phyloP scores from a whole-genome alignment of 192 early-diverging fungal species.

The Coemansia sp. region DNA sequence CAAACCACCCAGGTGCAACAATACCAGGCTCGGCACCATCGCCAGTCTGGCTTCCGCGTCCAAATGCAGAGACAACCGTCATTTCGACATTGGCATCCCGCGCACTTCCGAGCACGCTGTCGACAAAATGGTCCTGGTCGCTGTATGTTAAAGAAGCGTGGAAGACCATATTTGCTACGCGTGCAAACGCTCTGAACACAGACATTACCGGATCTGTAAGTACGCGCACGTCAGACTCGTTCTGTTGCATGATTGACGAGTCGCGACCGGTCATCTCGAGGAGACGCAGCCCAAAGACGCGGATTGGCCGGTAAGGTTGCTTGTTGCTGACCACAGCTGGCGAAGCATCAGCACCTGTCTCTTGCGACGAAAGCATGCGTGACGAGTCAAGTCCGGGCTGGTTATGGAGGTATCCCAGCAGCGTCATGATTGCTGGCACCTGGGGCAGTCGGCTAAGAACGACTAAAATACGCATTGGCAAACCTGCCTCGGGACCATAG shows the following conservation, averaged over 20 bases:
- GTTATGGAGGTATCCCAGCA: conserved; percentile 59
- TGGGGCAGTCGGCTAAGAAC: conserved; percentile 61
- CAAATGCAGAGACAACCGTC: conserved; percentile 70
- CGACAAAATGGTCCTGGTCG: conserved; percentile 64
- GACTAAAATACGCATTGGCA: conserved; percentile 54
- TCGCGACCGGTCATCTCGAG: conserved; percentile 76
- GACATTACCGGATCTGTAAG: conserved; percentile 73
- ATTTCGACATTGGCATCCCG: conserved; percentile 57
- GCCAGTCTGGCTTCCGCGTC: conserved; percentile 16
- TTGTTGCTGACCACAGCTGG: conserved; percentile 14
- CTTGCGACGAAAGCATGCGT: conserved; percentile 9
- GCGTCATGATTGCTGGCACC: conserved; percentile 70
- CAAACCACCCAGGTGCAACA: conserved; percentile 35
- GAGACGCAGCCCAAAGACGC: conserved; percentile 71
- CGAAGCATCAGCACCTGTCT: conserved; percentile 9
- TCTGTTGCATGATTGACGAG: conserved; percentile 76
- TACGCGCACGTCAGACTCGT: conserved; percentile 61
- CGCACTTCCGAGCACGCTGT: conserved; percentile 60
- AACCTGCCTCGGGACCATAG: conserved; percentile 20
- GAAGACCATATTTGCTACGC: conserved; percentile 65
- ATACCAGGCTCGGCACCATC: background rate
- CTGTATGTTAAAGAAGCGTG: conserved; percentile 61
- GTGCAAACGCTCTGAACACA: conserved; percentile 80
- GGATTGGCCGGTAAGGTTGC: conserved; percentile 21
- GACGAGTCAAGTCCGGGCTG: conserved; percentile 24